Evolutionary conservation across 257 asterid species (phyloP), one percentile per base, ranked within the genome.

Genomic region (Przewalskia tangutica): DNA sequence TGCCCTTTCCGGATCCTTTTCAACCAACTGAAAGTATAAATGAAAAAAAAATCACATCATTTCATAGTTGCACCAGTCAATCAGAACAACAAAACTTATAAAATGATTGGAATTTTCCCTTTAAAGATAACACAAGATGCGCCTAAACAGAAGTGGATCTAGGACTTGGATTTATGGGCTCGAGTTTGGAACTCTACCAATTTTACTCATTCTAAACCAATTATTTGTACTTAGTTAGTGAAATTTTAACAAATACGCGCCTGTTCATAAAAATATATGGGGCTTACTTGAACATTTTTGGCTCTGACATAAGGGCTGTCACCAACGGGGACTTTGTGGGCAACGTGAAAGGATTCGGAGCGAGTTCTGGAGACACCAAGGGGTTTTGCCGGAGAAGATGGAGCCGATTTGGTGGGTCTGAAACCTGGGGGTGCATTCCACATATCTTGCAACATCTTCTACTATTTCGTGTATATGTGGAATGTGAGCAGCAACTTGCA

Each of bases 1-100:
- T 2, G 99, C 97, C 86, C 90, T 90, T 81, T 96, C 99, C 3
- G 99, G 98, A 87, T 96, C 99, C 92, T 96, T 96, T 4, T 96
- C 99, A 82, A 96, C 97, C 84, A 94, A 86, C 99, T 95, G 59
- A 66, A 59, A 54, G 0, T 18, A 14, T 2, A 38, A 27, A 68
- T 20, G 17, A 20, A 44, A 8, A 20, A 3, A 68, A 10, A 4
- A 60, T n/a, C 32, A 66, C 20, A 38, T 68, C 70, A 80, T 0
- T 59, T 65, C 40, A 46, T 53, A 10, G 56, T 44, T 18, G 36
- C 44, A 70, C 58, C 78, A 70, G 64, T 77, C 60, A 40, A 18
- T 13, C 42, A 58, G 7, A 36, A 56, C 51, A 18, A 48, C 12
- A 65, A 4, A 44, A 32, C 67, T 60, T 42, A 36, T 53, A 62